phyloP scores from a whole-genome alignment of 768 basidiomycete species.

The Leccinum longicurvipes region DNA sequence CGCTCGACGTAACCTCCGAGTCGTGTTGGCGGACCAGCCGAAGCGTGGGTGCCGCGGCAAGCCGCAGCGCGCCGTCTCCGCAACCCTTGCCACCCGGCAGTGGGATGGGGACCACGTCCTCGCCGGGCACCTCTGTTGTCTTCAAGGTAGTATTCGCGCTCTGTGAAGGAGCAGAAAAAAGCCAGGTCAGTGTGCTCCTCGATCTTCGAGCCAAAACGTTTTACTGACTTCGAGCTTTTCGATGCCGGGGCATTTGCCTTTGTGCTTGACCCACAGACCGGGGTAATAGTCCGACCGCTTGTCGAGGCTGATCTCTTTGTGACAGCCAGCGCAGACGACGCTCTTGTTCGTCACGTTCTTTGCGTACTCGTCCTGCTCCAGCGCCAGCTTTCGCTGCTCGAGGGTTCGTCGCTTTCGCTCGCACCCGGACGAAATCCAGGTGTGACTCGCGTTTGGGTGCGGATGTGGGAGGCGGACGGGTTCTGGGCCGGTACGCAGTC shows the following conservation, averaged over 20 bases:
- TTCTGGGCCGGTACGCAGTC: constrained; percentile 1
- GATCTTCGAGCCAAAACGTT: neutral
- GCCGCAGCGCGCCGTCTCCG: constrained; percentile 5
- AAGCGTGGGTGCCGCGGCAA: neutral
- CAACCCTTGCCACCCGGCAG: neutral
- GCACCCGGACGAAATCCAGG: constrained; percentile 17
- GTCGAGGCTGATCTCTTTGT: constrained; percentile 32
- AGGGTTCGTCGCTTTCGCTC: constrained; percentile 30
- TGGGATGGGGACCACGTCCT: neutral
- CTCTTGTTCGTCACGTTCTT: constrained; percentile 22
- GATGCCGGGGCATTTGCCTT: constrained; percentile 25
- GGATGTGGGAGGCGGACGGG: neutral
- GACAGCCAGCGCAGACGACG: constrained; percentile 30
- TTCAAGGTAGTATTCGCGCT: constrained; percentile 4
- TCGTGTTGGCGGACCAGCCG: neutral
- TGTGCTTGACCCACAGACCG: constrained; percentile 35
- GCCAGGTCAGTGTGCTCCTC: constrained; percentile 10
- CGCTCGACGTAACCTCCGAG: constrained; percentile 8
- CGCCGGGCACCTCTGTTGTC: neutral
- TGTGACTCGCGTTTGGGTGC: neutral
- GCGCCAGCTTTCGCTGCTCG: constrained; percentile 24
- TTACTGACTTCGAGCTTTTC: constrained; percentile 26
- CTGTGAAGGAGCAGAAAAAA: constrained; percentile 7
- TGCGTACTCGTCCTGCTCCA: constrained; percentile 30
- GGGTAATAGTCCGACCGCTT: constrained; percentile 35